Percentiles rank a stretch among this genome's conserved stretches.
These are phyloP conservation scores for Microcyclosporella mali DNA, from an alignment of 2,329 filamentous ascomycete species.

Conservation along the genomic window DNA sequence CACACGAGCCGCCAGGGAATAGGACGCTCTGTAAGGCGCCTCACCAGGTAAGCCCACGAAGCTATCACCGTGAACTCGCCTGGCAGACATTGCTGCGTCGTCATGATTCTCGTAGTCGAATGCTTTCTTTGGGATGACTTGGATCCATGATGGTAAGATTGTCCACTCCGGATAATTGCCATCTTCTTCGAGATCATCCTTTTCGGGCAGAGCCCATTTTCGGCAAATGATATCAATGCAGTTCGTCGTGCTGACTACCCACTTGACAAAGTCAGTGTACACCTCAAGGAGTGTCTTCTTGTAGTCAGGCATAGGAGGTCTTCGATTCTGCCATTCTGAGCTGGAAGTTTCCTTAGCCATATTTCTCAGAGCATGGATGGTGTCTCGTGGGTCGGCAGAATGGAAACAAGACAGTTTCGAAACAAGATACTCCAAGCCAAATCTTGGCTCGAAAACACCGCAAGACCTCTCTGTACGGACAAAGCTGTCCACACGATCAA, in stretches of 20 bases:
- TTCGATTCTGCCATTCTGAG: neutral
- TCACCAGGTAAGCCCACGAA: slow-evolving; percentile 8
- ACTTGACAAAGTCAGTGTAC: slow-evolving; percentile 19
- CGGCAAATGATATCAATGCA: slow-evolving; percentile 25
- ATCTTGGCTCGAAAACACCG: neutral
- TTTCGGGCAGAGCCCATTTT: slow-evolving; percentile 18
- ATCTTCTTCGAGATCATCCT: neutral
- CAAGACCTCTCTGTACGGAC: slow-evolving; percentile 1
- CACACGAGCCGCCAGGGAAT: neutral
- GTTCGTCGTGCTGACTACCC: slow-evolving; percentile 6
- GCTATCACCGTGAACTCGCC: slow-evolving; percentile 1
- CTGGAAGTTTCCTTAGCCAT: neutral
- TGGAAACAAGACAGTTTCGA: slow-evolving; percentile 3
- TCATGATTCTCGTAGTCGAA: too few species aligned
- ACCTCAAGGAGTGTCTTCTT: slow-evolving; percentile 8
- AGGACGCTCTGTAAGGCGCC: neutral
- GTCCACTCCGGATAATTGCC: neutral
- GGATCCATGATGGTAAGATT: slow-evolving; percentile 6
- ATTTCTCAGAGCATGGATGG: neutral
- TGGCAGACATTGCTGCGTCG: neutral
- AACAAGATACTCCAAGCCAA: slow-evolving; percentile 8
- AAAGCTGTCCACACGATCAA: slow-evolving; percentile 7
- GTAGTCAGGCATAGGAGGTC: slow-evolving; percentile 5
- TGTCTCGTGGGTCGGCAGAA: slow-evolving; percentile 3
- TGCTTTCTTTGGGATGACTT: slow-evolving; percentile 1